Evolutionary conservation across 1,284 basidiomycete species (phyloP).

Genomic region (Puccinia horiana): DNA sequence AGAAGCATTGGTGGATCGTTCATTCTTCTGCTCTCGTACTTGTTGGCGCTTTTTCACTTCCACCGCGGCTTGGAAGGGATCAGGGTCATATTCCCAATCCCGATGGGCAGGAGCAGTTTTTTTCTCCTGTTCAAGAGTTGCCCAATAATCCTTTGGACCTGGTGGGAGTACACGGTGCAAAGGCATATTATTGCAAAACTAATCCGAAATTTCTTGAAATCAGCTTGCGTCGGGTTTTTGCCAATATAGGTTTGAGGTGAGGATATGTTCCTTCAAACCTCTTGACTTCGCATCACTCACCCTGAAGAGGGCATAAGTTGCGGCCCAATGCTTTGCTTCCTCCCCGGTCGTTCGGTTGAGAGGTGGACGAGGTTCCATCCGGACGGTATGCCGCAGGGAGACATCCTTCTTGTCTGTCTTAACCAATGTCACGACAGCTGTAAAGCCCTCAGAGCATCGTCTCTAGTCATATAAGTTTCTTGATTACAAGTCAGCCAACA

Average conservation of each 20-base stretch:
- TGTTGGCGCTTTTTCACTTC: constrained; percentile 50
- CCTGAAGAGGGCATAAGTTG: constrained; percentile 58
- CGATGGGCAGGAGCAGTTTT: constrained; percentile 54
- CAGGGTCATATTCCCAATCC: constrained; percentile 56
- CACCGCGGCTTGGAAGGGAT: constrained; percentile 56
- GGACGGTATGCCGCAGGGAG: constrained; percentile 54
- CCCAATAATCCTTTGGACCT: constrained; percentile 58
- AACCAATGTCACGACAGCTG: constrained; percentile 55
- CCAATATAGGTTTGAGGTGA: background rate
- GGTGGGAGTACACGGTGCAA: constrained; percentile 56
- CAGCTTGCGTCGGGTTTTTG: background rate
- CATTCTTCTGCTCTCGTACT: constrained; percentile 51
- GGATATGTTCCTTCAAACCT: background rate
- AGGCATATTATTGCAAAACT: constrained; percentile 52
- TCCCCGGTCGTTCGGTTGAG: constrained; percentile 51
- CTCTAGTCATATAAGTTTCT: constrained; percentile 17
- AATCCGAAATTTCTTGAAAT: background rate
- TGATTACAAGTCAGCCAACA: constrained; percentile 6
- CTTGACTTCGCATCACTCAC: constrained; percentile 29
- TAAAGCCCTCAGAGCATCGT: constrained; percentile 48
- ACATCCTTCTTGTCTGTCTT: constrained; percentile 57
- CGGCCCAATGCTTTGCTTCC: constrained; percentile 58
- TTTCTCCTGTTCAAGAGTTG: constrained; percentile 55
- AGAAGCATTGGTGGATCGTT: background rate
- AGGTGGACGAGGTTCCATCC: constrained; percentile 56